phyloP scores from a whole-genome alignment of 495 filamentous ascomycete species.

The Cercophora newfieldiana region DNA sequence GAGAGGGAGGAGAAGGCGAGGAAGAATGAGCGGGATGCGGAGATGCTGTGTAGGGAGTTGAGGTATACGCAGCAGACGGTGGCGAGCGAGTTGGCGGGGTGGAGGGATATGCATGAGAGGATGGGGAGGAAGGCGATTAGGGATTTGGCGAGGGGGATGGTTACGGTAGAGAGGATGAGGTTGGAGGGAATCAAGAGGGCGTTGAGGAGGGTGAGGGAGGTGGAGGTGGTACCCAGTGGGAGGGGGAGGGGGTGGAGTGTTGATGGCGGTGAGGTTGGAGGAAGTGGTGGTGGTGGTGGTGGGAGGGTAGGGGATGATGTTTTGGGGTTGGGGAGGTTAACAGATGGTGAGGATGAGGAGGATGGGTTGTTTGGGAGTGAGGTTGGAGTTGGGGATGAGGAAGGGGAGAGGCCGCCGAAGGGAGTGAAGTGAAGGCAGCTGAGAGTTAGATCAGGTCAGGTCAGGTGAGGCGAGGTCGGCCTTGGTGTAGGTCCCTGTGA shows the following conservation, averaged over 20 bases:
- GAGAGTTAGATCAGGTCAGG: not conserved
- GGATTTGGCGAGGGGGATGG: constrained; percentile 72
- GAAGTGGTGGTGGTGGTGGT: constrained; percentile 69
- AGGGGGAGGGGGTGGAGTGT: no score
- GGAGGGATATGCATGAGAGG: constrained; percentile 83
- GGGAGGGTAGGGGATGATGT: constrained; percentile 24
- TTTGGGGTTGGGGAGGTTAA: not conserved
- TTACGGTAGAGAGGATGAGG: constrained; percentile 75
- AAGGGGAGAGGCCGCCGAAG: not conserved
- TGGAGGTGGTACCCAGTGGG: no score
- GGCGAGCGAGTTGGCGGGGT: constrained; percentile 86
- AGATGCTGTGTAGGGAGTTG: constrained; percentile 71
- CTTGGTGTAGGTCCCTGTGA: not conserved
- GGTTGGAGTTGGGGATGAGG: not conserved
- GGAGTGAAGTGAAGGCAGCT: not conserved
- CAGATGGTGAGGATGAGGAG: not conserved
- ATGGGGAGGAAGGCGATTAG: constrained; percentile 72
- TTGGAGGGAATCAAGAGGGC: constrained; percentile 81
- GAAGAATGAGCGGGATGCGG: constrained; percentile 62
- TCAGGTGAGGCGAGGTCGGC: not conserved
- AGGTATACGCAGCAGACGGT: constrained; percentile 92
- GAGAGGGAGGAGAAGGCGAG: constrained; percentile 75
- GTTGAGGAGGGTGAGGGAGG: constrained; percentile 53
- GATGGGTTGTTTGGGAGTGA: constrained; percentile 5
- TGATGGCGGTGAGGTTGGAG: constrained; percentile 75